Evolutionary conservation across 805 yeast genomes (phyloP).

Genomic region (Candida germanica): DNA sequence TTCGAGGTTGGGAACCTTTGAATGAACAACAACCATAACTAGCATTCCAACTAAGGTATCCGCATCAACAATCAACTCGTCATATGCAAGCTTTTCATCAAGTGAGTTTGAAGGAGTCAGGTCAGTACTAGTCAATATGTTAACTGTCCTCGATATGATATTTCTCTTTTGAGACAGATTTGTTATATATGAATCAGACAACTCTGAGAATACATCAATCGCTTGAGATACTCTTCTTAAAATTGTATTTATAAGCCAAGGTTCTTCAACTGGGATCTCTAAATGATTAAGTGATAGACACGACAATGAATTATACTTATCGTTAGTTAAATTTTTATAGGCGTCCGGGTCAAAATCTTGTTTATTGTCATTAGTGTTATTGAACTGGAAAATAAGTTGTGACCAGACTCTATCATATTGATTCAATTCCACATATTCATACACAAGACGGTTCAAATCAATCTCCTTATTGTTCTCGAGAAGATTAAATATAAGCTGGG

Average conservation of each 20-base stretch:
- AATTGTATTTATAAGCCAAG: conserved; percentile 37
- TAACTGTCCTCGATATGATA: conserved; percentile 51
- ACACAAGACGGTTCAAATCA: conserved; percentile 53
- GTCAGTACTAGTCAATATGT: conserved; percentile 39
- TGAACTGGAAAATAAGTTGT: conserved; percentile 35
- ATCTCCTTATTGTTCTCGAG: conserved; percentile 33
- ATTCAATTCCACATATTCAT: conserved; percentile 68
- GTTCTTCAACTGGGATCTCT: conserved; percentile 42
- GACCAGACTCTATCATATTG: conserved; percentile 68
- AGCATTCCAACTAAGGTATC: conserved; percentile 75
- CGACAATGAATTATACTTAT: conserved; percentile 33
- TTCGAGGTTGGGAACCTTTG: conserved; percentile 56
- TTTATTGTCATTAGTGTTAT: conserved; percentile 21
- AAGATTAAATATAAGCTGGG: conserved; percentile 27
- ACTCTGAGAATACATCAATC: conserved; percentile 46
- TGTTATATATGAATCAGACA: conserved; percentile 35
- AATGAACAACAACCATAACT: conserved; percentile 64
- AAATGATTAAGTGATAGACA: conserved; percentile 48
- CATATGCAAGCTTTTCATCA: conserved; percentile 10
- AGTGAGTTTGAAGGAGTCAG: neutral
- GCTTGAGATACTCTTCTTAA: conserved; percentile 48
- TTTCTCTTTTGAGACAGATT: conserved; percentile 47
- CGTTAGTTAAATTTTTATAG: conserved; percentile 22
- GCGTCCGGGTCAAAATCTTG: conserved; percentile 23
- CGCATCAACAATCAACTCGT: conserved; percentile 56